A percentile compares a stretch with the other conserved stretches of the same genome.
phyloP scores from a whole-genome alignment of 352 stramenopile genomes.

The Phytophthora sp. region DNA sequence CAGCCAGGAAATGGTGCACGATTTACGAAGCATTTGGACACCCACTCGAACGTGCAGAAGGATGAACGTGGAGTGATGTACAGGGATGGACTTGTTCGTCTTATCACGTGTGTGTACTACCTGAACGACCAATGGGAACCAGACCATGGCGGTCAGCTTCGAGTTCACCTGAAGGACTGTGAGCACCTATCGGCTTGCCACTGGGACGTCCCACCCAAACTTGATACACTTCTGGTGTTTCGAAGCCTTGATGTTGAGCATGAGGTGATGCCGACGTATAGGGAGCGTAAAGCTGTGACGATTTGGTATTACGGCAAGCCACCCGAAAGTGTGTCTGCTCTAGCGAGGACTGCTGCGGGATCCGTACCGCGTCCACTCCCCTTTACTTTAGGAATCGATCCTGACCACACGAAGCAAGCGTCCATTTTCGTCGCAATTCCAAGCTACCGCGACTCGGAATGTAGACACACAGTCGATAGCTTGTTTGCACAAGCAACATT shows the following conservation, averaged over 20 bases:
- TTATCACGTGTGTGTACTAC: constrained; percentile 90
- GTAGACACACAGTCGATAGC: constrained; percentile 82
- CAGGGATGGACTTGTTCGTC: constrained; percentile 44
- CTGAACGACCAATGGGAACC: constrained; percentile 77
- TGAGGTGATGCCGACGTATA: constrained; percentile 83
- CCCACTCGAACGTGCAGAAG: constrained; percentile 50
- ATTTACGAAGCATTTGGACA: constrained; percentile 78
- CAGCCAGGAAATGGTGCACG: constrained; percentile 70
- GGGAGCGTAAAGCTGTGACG: constrained; percentile 91
- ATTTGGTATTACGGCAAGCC: constrained; percentile 93
- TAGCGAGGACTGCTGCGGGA: background rate
- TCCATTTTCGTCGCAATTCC: constrained; percentile 95
- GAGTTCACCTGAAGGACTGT: constrained; percentile 56
- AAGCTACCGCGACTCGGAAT: constrained; percentile 93
- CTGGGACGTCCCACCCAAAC: constrained; percentile 81
- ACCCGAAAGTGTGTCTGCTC: background rate
- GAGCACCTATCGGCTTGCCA: constrained; percentile 19
- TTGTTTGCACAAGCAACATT: constrained; percentile 63
- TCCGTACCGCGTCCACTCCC: constrained; percentile 17
- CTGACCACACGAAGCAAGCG: background rate
- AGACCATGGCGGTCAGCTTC: constrained; percentile 65
- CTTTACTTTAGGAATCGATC: background rate
- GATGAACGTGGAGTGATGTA: constrained; percentile 22
- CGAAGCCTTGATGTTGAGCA: constrained; percentile 91
- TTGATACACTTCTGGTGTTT: constrained; percentile 93